Evolutionary conservation across 2,329 filamentous ascomycete species (phyloP), one percentile per base, ranked within the genome.

Genomic region (Fusarium illudens): DNA sequence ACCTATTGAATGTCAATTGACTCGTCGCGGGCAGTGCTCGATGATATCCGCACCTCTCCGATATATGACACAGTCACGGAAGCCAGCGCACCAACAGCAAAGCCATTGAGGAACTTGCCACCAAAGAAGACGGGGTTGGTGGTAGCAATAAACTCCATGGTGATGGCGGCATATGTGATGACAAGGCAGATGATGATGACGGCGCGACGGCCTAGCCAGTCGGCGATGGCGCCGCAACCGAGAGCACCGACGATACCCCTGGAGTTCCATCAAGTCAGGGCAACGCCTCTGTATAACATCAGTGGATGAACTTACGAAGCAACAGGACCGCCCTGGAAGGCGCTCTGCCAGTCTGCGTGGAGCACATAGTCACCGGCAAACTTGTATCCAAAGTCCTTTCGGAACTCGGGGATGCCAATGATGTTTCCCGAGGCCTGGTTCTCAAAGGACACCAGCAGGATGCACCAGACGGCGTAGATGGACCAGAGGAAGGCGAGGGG

Each of bases 391-490:
- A 84, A 83, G 64, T 83, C 81, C 60, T 83, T 76, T 32, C 80
- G 75, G 67, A 83, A 84, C 56, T 79, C 62, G 3, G 81, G 81
- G n/a, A 84, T 80, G 20, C 79, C 77, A 37, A 83, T 75, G 22
- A 82, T 77, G 54, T 73, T 79, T 6, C 80, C 79, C 4, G 76
- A 71, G 20, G 80, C 81, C 62, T 81, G 79, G 60, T 79, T 79
- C 62, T 82, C 80, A 49, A 82, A 82, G 32, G 73, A 75, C 44
- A 79, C 76, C 19, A 82, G 75, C 9, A 82, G 60, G 4, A 80
- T 72, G 13, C 75, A 71, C 78, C 79, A 83, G 9, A 79, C 75
- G 27, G 79, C 78, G 60, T 76, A 82, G 33, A 80, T 30, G 34
- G 73, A 78, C 80, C 80, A 83, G 19, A 62, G 56, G 6, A 55